Evolutionary conservation across 257 asterid species (phyloP).

Genomic region (Nemophila menziesii): DNA sequence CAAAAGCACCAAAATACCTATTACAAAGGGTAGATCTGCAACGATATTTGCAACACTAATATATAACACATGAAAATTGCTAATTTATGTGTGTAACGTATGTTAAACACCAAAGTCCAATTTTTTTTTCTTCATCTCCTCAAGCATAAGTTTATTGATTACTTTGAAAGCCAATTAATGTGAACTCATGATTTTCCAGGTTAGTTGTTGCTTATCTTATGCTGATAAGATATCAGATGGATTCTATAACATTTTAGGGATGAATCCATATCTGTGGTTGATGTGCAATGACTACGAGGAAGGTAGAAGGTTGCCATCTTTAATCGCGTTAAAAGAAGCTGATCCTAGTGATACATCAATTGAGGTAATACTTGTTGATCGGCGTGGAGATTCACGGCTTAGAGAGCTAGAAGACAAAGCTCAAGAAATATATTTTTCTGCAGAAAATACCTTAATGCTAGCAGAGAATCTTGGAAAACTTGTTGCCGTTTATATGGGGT

Average conservation of each 20-base stretch:
- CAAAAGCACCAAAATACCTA: conserved; percentile 1
- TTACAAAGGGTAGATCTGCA: not conserved
- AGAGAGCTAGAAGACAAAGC: conserved; percentile 94
- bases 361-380: conserved; percentile 80
- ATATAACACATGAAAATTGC: too few species aligned
- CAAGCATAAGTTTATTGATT: not conserved
- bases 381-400: conserved; percentile 67
- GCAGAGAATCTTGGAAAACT: conserved; percentile 89
- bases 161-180: not conserved
- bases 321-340: conserved; percentile 52
- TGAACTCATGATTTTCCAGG: conserved; percentile 29
- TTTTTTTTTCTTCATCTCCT: not conserved
- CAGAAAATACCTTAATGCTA: conserved; percentile 52
- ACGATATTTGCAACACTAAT: not conserved
- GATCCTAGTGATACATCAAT: conserved; percentile 53
- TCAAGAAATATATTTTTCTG: conserved; percentile 67
- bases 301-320: conserved; percentile 63
- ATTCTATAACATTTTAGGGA: conserved; percentile 77
- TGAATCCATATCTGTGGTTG: conserved; percentile 82
- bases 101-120: not conserved
- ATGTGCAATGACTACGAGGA: conserved; percentile 80
- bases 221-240: conserved; percentile 78
- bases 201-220: conserved; percentile 81
- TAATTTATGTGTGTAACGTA: too few species aligned
- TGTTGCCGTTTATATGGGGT: conserved; percentile 94